Evolutionary conservation across 2,329 filamentous ascomycete genomes (phyloP), one percentile per base, ranked within the genome.

Genomic region (Fusarium sp.): DNA sequence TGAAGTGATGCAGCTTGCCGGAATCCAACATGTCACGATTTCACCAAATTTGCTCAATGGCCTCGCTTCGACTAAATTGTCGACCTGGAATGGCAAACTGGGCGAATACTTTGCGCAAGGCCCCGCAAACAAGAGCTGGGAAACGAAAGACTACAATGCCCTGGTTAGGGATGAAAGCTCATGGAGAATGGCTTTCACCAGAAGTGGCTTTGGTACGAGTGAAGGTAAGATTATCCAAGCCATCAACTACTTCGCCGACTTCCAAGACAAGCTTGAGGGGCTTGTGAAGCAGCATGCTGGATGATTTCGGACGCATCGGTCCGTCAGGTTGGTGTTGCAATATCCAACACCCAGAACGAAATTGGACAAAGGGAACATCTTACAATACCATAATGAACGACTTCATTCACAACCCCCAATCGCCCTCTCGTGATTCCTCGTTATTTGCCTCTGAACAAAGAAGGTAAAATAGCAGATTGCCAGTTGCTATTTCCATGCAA

Each of bases 1-100:
- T 4, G 89, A 92, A 73, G 87, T 90, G n/a, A 87, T 90, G 82
- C 82, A 82, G 51, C 82, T 92, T 4, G 87, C 88, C 4, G 89
- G 90, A 1, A 86, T 87, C 4, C 82, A 90, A 42, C 87, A 90
- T 76, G 87, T 92, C 28, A 91, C 90, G 1, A 84, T 92, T 41
- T 84, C 89, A 0, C 89, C 90, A 0, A 81, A 80, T 2, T 79
- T 91, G 5, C 81, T 92, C 32, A 79, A 79, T 14, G 81, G 85
- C 39, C 82, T 90, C n/a, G 81, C 84, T 0, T 79, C 81, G 18
- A 82, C 83, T 18, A 76, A 82, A 1, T 73, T 79, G 11, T 77
- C 81, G 8, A 61, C 77, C 1, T 80, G 80, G 79, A 66, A 79
- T 36, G 80, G 80, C 4, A 72, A 81, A 39, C 55, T 82, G 2